Percentiles rank a stretch among this genome's conserved stretches.
phyloP scores from a whole-genome alignment of 768 basidiomycete genomes.

The Royoungia palumana region DNA sequence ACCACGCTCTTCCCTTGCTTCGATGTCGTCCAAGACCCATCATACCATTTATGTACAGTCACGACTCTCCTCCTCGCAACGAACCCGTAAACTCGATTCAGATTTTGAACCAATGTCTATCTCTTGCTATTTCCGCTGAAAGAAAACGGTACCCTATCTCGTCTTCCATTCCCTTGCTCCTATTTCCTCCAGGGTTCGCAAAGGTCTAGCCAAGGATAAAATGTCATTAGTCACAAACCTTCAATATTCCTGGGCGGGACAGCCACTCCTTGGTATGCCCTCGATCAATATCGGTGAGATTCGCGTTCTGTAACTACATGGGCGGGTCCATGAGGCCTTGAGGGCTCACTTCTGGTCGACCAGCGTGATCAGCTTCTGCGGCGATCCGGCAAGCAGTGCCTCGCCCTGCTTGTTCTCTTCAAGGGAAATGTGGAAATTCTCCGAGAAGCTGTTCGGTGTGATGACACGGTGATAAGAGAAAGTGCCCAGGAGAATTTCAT shows the following conservation, averaged over 20 bases:
- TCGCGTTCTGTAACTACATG: not conserved
- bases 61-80: too few relatives aligned
- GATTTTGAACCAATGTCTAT: not conserved
- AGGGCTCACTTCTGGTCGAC: not conserved
- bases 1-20: slow-evolving; percentile 5
- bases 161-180: not conserved
- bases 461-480: not conserved
- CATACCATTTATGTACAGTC: not conserved
- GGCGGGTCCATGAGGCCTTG: not conserved
- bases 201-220: too few relatives aligned
- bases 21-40: not conserved
- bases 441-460: slow-evolving; percentile 8
- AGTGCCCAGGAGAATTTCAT: not conserved
- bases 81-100: not conserved
- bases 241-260: not conserved
- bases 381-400: too few relatives aligned
- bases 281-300: slow-evolving; percentile 1
- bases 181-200: not conserved
- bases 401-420: too few relatives aligned
- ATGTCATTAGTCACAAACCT: not conserved
- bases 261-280: not conserved
- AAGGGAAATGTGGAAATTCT: too few relatives aligned
- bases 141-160: not conserved
- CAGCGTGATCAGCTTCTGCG: not conserved
- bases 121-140: not conserved